A percentile compares a stretch with the other conserved stretches of the same genome.
These are phyloP conservation scores for Anacardium occidentale DNA, from an alignment of 345 rosid species.

Conservation along the genomic window DNA sequence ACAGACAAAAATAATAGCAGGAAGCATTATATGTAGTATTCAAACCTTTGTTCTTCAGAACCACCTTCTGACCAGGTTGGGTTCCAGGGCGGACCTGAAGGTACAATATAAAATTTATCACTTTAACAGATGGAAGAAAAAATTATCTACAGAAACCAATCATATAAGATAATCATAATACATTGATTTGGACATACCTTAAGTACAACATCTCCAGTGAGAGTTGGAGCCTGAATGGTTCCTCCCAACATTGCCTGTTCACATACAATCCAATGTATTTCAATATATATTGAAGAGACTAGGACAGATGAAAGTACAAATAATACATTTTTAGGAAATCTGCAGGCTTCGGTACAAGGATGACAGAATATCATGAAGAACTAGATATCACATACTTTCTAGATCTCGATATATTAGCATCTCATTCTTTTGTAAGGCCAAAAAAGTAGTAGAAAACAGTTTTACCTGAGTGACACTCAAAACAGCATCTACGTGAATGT, in stretches of 20 bases:
- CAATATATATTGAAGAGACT: not conserved
- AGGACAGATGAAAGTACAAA: not conserved
- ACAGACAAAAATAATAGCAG: not conserved
- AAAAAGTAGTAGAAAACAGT: not conserved
- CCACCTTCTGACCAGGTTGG: constrained; percentile 99
- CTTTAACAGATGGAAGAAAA: not conserved
- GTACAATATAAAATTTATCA: not conserved
- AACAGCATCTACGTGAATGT: constrained; percentile 85
- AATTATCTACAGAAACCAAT: constrained; percentile 8
- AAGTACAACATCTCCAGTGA: constrained; percentile 95
- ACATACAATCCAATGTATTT: constrained; percentile 16
- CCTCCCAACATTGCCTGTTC: constrained; percentile 96
- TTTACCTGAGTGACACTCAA: constrained; percentile 79
- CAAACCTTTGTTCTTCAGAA: constrained; percentile 90
- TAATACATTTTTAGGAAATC: too few relatives aligned
- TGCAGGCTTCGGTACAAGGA: not conserved
- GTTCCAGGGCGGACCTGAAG: constrained; percentile 91
- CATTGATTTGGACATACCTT: constrained; percentile 59
- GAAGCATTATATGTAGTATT: not conserved
- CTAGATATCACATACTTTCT: not conserved
- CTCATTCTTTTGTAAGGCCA: not conserved
- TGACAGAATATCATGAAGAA: constrained; percentile 1
- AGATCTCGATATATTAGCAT: not conserved
- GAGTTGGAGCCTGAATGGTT: constrained; percentile 94
- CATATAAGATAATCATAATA: not conserved